Evolutionary conservation across 495 filamentous ascomycete genomes (phyloP).

Genomic region (Corynascus novoguineensis): DNA sequence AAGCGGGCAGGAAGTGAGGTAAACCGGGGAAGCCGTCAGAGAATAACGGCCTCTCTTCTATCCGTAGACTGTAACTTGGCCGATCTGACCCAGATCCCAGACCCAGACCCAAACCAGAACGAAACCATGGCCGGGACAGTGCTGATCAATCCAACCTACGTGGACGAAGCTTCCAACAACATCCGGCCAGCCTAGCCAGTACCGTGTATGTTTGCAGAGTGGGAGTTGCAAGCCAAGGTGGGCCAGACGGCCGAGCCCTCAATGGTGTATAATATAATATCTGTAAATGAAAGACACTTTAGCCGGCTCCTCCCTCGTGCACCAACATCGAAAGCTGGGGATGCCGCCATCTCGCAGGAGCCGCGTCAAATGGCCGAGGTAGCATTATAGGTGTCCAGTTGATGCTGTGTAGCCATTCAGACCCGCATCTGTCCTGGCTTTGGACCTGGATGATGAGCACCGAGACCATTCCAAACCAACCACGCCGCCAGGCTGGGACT

Average conservation of each 20-base stretch:
- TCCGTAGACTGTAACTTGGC: background rate
- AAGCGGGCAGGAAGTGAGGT: background rate
- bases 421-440: background rate
- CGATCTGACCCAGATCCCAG: background rate
- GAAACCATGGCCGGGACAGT: background rate
- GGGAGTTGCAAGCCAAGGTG: background rate
- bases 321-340: background rate
- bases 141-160: background rate
- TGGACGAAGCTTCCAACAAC: background rate
- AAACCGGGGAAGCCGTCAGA: background rate
- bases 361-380: background rate
- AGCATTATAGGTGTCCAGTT: background rate
- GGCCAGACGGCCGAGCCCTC: conserved; percentile 5
- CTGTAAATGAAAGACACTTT: conserved; percentile 10
- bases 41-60: background rate
- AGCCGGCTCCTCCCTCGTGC: background rate
- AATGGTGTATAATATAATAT: conserved; percentile 12
- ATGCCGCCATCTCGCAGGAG: background rate
- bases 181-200: background rate
- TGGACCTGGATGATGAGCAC: background rate
- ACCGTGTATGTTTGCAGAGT: too few relatives aligned
- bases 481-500: background rate
- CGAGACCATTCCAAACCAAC: background rate
- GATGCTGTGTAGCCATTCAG: background rate
- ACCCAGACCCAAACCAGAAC: background rate